These are phyloP conservation scores for Gaultheria prostrata DNA, from an alignment of 148 eudicot species.

Conservation along the genomic window DNA sequence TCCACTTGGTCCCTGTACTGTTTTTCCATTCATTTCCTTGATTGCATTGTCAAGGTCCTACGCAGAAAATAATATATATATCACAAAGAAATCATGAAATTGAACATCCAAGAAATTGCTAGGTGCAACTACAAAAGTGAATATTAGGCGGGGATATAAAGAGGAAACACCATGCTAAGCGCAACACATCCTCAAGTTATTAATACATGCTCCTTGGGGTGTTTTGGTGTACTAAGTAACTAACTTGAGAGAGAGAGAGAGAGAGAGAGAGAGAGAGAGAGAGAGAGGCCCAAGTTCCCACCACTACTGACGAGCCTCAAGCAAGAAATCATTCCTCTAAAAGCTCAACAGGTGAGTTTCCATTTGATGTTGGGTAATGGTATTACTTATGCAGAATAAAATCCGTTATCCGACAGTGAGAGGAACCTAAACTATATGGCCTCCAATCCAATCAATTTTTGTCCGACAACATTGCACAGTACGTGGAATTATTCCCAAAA, in stretches of 20 bases:
- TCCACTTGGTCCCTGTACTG: slow-evolving; percentile 43
- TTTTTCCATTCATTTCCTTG: slow-evolving; percentile 48
- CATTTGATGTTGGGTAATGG: not conserved
- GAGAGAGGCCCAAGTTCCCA: not conserved
- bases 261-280: too few species aligned
- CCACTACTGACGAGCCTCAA: not conserved
- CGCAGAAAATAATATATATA: not conserved
- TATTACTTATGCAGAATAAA: not conserved
- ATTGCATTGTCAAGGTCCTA: slow-evolving; percentile 68
- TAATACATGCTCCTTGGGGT: not conserved
- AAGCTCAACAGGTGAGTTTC: slow-evolving; percentile 5
- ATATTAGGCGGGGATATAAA: not conserved
- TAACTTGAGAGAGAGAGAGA: not conserved
- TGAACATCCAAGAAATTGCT: not conserved
- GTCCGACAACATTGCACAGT: not conserved
- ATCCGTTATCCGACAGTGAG: not conserved
- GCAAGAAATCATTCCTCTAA: not conserved
- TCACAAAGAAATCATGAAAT: not conserved
- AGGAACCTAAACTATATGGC: not conserved
- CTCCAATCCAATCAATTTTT: not conserved
- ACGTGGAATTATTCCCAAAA: not conserved
- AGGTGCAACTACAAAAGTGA: not conserved
- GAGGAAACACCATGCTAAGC: not conserved
- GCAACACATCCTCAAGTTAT: not conserved
- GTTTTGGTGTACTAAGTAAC: too few species aligned